phyloP scores from a whole-genome alignment of 2,329 filamentous ascomycete genomes.

The Ophiostoma australiae region DNA sequence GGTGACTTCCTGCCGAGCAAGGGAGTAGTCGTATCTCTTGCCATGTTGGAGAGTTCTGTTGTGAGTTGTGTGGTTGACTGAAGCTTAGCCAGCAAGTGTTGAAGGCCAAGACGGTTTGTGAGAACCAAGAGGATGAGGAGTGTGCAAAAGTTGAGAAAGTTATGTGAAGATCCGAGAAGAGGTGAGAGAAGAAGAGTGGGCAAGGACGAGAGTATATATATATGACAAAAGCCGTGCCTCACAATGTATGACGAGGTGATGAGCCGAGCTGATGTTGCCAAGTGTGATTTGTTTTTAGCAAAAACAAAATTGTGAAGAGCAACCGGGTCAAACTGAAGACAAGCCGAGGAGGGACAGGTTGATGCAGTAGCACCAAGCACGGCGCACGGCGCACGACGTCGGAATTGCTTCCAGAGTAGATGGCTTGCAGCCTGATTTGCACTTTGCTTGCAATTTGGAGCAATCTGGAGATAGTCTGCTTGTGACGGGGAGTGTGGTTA shows the following conservation, averaged over 20 bases:
- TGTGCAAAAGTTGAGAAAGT: not conserved
- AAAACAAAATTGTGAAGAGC: conserved; percentile 1
- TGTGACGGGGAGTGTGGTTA: conserved; percentile 8
- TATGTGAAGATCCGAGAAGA: not conserved
- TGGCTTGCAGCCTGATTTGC: conserved; percentile 10
- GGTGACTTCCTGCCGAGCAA: conserved; percentile 16
- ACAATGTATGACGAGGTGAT: not conserved
- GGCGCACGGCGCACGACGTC: not conserved
- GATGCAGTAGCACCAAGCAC: conserved; percentile 3
- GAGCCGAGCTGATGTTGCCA: not conserved
- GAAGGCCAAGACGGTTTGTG: not conserved
- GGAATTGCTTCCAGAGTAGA: conserved; percentile 7
- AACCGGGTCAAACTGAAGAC: not conserved
- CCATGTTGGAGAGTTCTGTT: conserved; percentile 16
- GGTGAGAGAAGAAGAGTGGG: not conserved
- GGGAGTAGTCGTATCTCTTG: conserved; percentile 16
- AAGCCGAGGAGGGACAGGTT: conserved; percentile 4
- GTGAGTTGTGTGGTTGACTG: not conserved
- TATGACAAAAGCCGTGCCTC: not conserved
- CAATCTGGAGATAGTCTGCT: not conserved
- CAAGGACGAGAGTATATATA: conserved; percentile 8
- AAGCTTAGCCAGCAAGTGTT: not conserved
- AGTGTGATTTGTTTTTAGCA: not conserved
- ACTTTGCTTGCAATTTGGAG: not conserved
- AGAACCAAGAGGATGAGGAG: not conserved